Evolutionary conservation across 139 green algal species (phyloP).

Genomic region (Closterium sp.): DNA sequence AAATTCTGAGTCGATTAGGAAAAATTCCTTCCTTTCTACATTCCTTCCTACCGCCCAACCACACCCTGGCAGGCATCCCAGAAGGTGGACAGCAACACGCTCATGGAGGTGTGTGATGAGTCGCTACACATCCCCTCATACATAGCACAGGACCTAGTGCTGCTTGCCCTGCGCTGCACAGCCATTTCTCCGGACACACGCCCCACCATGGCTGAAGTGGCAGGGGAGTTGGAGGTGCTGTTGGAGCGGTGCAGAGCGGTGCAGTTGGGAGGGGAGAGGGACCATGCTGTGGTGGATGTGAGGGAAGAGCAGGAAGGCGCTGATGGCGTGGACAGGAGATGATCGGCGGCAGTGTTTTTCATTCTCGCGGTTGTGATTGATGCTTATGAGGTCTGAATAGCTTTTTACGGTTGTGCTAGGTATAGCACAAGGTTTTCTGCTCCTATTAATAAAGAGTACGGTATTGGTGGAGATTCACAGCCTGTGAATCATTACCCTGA

Average conservation of each 20-base stretch:
- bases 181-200: not conserved
- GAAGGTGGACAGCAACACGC: not conserved
- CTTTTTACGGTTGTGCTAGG: too few species aligned
- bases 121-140: not conserved
- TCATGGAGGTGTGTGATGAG: not conserved
- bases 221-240: not conserved
- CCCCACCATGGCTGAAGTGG: not conserved
- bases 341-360: not conserved
- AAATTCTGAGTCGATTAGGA: too few species aligned
- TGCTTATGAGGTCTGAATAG: not conserved
- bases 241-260: not conserved
- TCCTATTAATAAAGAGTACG: too few species aligned
- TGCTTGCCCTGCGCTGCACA: not conserved
- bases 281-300: not conserved
- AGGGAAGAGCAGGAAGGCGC: not conserved
- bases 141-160: not conserved
- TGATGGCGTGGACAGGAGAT: not conserved
- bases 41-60: not conserved
- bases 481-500: too few species aligned
- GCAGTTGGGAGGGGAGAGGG: not conserved
- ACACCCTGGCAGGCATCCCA: not conserved
- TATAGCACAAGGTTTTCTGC: too few species aligned
- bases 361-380: not conserved
- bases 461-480: too few species aligned
- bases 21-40: too few species aligned